Base-by-base conservation (phyloP, 768 basidiomycete genomes). In the Collybiopsis confluens region DNA sequence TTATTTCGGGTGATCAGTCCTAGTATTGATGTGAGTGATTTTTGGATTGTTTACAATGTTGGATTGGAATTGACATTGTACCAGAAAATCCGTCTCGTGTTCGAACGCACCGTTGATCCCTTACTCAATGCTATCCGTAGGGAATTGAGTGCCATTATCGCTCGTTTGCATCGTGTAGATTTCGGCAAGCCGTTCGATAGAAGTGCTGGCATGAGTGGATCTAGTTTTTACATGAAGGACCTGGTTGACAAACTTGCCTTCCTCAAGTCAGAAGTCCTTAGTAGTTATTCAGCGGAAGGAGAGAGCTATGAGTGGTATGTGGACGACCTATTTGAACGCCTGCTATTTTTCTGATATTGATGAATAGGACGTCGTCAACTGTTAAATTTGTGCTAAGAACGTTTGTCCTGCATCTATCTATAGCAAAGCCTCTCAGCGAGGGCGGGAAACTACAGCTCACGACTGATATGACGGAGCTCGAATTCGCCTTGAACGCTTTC, bases 401-500 rank as follows among this genome's bases (percentile, higher is more conserved):
- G 2, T 99, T 98, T 68, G 83, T 99, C 9, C 69, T 98, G 35
- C 95, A 99, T 62, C 86, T 90, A n/a, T 96, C 92, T 23, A 92
- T 98, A 54, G 90, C 87, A 8, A 84, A 85, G 60, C 95, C 95
- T 0, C 76, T 98, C 4, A 88, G 93, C 4, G 97, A 99, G 72
- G 80, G 81, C 54, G 94, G 95, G 13, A 98, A 97, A 66, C 80
- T 99, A 23, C 94, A 96, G 70, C 76, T 98, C 58, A 92, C 93
- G 54, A 90, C 85, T 44, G 96, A 99, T 67, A 96, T 98, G 93
- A 90, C 95, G 0, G 90, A 93, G 66, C 78, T 98, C 56, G 97
- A 99, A 71, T 97, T 98, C 66, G 85, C 90, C 0, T 67, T 99
- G 52, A 88, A 85, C 61, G 81, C 89, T 3, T 90, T 98, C 66